Percentiles rank a stretch among this genome's conserved stretches.
These are phyloP conservation scores for Ceratocystis albifundus DNA, from an alignment of 2,329 filamentous ascomycete genomes.

Conservation along the genomic window DNA sequence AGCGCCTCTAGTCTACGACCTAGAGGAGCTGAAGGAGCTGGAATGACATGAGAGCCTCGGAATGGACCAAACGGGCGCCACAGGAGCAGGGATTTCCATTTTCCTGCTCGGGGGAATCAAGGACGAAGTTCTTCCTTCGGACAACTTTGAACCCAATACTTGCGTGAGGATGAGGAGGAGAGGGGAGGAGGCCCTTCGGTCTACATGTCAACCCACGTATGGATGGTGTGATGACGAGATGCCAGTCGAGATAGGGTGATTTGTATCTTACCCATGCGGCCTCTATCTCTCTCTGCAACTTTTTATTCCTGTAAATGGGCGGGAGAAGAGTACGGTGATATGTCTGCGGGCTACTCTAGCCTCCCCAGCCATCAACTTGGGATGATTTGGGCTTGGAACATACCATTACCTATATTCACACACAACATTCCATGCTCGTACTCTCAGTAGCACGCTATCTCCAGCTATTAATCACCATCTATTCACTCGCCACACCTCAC, in stretches of 20 bases:
- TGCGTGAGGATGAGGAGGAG: too few species aligned
- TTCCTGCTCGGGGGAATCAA: too few species aligned
- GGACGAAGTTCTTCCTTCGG: too few species aligned
- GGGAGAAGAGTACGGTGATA: neutral
- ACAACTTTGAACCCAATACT: too few species aligned
- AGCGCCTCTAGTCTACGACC: too few species aligned
- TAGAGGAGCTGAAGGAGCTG: neutral
- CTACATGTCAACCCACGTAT: neutral
- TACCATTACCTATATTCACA: too few species aligned
- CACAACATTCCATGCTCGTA: too few species aligned
- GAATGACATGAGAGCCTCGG: neutral
- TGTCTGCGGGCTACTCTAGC: neutral
- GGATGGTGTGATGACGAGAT: neutral
- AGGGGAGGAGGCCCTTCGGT: too few species aligned
- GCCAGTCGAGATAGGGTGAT: neutral
- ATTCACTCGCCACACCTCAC: neutral
- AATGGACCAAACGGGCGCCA: neutral
- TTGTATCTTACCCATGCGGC: neutral
- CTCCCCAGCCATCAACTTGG: neutral
- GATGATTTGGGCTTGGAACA: neutral
- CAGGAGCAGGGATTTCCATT: neutral
- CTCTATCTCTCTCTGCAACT: neutral
- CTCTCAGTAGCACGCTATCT: too few species aligned
- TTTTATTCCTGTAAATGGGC: neutral
- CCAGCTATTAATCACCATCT: too few species aligned